Percentiles rank a stretch among this genome's conserved stretches.
These are phyloP conservation scores for Cephaloascus fragrans DNA, from an alignment of 805 yeast species.

Conservation along the genomic window DNA sequence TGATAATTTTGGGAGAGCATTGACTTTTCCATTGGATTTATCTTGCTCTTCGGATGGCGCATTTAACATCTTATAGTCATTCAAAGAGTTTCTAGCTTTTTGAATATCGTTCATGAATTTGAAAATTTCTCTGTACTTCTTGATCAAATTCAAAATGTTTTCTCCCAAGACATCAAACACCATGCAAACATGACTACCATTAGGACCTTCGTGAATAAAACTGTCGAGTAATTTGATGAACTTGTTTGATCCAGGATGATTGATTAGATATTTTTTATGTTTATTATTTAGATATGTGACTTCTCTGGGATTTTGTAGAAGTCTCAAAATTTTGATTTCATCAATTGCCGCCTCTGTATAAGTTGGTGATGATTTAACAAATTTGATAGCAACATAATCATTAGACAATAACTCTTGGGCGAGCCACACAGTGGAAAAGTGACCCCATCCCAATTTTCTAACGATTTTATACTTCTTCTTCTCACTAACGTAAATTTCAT, in stretches of 20 bases:
- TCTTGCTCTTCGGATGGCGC: neutral
- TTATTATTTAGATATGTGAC: slow-evolving; percentile 1
- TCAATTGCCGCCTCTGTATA: slow-evolving; percentile 58
- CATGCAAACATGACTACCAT: slow-evolving; percentile 59
- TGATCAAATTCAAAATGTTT: slow-evolving; percentile 39
- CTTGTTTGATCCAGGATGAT: slow-evolving; percentile 42
- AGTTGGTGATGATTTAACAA: slow-evolving; percentile 43
- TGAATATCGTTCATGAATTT: slow-evolving; percentile 11
- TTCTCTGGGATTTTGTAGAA: slow-evolving; percentile 11
- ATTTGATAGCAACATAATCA: slow-evolving; percentile 51
- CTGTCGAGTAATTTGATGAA: slow-evolving; percentile 45
- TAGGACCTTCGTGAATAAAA: slow-evolving; percentile 48
- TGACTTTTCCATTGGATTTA: too few relatives aligned
- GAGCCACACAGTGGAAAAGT: slow-evolving; percentile 65
- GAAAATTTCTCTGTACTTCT: slow-evolving; percentile 33
- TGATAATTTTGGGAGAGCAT: too few relatives aligned
- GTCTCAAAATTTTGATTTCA: slow-evolving; percentile 43
- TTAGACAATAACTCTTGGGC: slow-evolving; percentile 29
- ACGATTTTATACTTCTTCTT: slow-evolving; percentile 34
- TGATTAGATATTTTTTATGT: neutral
- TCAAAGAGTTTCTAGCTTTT: neutral
- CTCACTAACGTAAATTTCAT: slow-evolving; percentile 40
- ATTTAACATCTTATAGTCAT: neutral
- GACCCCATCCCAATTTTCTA: slow-evolving; percentile 64
- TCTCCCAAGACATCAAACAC: slow-evolving; percentile 60